Evolutionary conservation across 2,329 filamentous ascomycete species (phyloP).

Genomic region (Torrubiellomyces zombiae): DNA sequence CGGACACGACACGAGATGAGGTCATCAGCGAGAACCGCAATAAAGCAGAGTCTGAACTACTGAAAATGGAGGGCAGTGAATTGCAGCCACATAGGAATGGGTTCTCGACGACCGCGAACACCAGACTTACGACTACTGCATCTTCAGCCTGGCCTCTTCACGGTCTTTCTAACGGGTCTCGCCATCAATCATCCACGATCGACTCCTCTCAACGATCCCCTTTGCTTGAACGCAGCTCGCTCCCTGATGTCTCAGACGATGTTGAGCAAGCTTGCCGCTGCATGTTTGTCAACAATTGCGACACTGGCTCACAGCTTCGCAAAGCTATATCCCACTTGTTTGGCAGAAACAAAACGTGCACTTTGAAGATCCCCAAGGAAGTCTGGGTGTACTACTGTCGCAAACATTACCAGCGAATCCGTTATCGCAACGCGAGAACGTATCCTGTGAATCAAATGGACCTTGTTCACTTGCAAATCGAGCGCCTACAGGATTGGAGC

Average conservation of each 20-base stretch:
- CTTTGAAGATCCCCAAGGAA: constrained; percentile 47
- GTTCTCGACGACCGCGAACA: too few relatives aligned
- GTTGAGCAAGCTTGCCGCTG: too few relatives aligned
- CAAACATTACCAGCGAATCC: constrained; percentile 65
- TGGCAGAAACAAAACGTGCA: constrained; percentile 66
- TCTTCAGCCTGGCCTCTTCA: too few relatives aligned
- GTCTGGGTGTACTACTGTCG: constrained; percentile 67
- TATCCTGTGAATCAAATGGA: constrained; percentile 47
- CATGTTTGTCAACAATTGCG: constrained; percentile 39
- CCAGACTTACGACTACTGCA: too few relatives aligned
- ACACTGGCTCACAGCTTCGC: constrained; percentile 43
- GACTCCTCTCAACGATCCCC: too few relatives aligned
- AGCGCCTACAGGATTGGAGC: constrained; percentile 47
- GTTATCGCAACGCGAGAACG: constrained; percentile 48
- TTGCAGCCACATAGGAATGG: too few relatives aligned
- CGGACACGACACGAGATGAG: background rate
- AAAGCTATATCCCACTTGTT: constrained; percentile 73
- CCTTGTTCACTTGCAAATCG: constrained; percentile 45
- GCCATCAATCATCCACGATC: too few relatives aligned
- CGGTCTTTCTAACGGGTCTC: too few relatives aligned
- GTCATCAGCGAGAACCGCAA: background rate
- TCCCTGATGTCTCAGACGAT: too few relatives aligned
- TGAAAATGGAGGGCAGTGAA: too few relatives aligned
- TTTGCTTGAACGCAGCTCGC: background rate
- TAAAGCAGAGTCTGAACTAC: too few relatives aligned